Conservation (phyloP, 371 early-diverging fungal species). For the Mycotypha africana region DNA sequence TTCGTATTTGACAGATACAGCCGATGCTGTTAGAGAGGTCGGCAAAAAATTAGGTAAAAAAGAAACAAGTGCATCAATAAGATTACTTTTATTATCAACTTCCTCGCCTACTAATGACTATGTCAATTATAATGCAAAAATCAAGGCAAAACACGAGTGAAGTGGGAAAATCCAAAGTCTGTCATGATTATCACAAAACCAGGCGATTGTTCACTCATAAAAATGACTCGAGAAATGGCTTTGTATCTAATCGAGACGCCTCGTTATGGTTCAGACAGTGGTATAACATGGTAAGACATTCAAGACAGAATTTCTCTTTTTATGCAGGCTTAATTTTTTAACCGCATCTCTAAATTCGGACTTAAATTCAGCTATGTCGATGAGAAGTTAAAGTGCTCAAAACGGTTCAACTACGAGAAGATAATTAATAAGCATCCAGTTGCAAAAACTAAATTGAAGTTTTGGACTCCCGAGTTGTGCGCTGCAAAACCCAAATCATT, state of each 20-base stretch:
- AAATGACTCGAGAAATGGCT: conserved; percentile 76
- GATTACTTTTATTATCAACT: no score
- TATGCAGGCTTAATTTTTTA: not conserved
- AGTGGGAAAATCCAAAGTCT: conserved; percentile 67
- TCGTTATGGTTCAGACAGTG: conserved; percentile 35
- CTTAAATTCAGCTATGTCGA: conserved; percentile 52
- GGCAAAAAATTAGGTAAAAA: conserved; percentile 29
- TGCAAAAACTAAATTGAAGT: conserved; percentile 42
- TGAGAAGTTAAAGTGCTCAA: conserved; percentile 54
- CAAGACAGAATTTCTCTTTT: no score
- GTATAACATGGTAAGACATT: conserved; percentile 54
- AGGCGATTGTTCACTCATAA: conserved; percentile 73
- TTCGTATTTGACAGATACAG: conserved; percentile 28
- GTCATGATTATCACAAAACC: conserved; percentile 92
- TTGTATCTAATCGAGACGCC: conserved; percentile 66
- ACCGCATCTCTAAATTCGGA: no score
- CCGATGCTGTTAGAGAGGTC: conserved; percentile 41
- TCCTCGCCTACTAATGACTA: no score
- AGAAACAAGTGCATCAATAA: no score
- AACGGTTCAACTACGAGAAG: conserved; percentile 51
- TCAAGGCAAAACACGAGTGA: conserved; percentile 39
- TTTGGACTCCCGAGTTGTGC: conserved; percentile 81
- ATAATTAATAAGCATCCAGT: conserved; percentile 29
- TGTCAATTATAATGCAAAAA: no score
- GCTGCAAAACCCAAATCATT: conserved; percentile 61